Base-by-base conservation (phyloP, 202 grass and related monocot genomes). In the Hordeum pubiflorum region DNA sequence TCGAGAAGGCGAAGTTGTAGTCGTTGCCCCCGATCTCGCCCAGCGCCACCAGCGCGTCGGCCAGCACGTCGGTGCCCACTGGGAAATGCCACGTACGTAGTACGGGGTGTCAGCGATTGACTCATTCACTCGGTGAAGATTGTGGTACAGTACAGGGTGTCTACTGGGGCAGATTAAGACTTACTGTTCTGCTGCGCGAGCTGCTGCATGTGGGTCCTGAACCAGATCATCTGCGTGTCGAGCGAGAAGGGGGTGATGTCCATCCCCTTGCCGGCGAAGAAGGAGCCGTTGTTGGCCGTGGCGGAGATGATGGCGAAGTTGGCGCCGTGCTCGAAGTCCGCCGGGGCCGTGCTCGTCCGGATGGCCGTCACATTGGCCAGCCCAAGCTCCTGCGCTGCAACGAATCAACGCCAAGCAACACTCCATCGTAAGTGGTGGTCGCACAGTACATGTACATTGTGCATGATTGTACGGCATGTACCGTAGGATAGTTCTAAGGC, bases 1-100 rank as follows among this genome's bases (percentile, higher is more conserved):
- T 1, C 9, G 40, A 0, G 74, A 99, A 89, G 23, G 84, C 83
- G 4, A 89, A 60, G 84, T 99, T 93, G 86, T 95, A 93, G 72
- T 95, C 96, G 71, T 99, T 99, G 21, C 92, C 96, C 29, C 96
- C 96, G 13, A 99, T 95, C 74, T 95, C 96, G 24, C 96, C 96
- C 3, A 95, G 17, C 18, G 83, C 54, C 64, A 99, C 75, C 10
- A 99, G 88, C 71, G 92, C 90, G 38, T 50, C 88, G 37, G 65
- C 27, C 29, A 91, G 52, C 14, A 90, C 36, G 64, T 27, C 29
- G 48, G 3, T 6, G 79, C 9, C 9, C 36, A 0, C 37, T 61
- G 0, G 18, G 20, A 12, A 13, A 13, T 44, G 14, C 7, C 7
- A 17, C 41, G 41, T 44, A 14, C 41, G 12, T 9, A 38, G 12